Conservation (phyloP, 495 filamentous ascomycete genomes). For the Hyaloscypha variabilis region DNA sequence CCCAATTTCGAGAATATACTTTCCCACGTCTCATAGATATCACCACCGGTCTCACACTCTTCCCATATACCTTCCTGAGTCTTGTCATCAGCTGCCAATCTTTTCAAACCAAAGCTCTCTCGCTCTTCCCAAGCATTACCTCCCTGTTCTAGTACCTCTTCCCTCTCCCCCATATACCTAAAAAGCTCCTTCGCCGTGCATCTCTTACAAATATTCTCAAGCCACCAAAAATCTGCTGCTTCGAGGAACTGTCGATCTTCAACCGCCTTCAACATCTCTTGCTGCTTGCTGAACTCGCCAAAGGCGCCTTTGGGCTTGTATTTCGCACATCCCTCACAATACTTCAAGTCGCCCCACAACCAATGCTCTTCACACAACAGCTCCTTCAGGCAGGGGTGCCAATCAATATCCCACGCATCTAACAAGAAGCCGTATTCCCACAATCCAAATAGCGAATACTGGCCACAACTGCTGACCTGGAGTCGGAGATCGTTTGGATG, state of each 20-base stretch:
- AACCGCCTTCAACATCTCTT: not conserved
- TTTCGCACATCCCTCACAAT: constrained; percentile 11
- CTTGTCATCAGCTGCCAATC: not conserved
- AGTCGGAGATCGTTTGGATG: constrained; percentile 2
- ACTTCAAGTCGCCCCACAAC: constrained; percentile 18
- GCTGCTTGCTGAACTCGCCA: constrained; percentile 2
- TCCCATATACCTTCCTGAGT: not conserved
- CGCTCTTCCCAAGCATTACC: constrained; percentile 3
- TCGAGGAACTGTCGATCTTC: not conserved
- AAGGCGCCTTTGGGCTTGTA: constrained; percentile 17
- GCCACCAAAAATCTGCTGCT: constrained; percentile 1
- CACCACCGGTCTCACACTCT: not conserved
- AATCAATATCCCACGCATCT: constrained; percentile 11
- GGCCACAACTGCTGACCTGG: constrained; percentile 9
- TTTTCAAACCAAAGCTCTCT: constrained; percentile 12
- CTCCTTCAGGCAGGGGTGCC: constrained; percentile 10
- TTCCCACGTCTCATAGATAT: constrained; percentile 8
- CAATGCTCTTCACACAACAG: constrained; percentile 12
- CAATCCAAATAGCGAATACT: constrained; percentile 5
- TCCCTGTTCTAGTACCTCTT: constrained; percentile 11
- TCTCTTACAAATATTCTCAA: constrained; percentile 10
- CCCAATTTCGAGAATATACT: constrained; percentile 11
- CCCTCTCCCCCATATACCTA: not conserved
- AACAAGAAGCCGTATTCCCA: constrained; percentile 11
- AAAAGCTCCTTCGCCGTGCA: constrained; percentile 19